Evolutionary conservation across 306 rosid species (phyloP).

Genomic region (Cicer pinnatifidum): DNA sequence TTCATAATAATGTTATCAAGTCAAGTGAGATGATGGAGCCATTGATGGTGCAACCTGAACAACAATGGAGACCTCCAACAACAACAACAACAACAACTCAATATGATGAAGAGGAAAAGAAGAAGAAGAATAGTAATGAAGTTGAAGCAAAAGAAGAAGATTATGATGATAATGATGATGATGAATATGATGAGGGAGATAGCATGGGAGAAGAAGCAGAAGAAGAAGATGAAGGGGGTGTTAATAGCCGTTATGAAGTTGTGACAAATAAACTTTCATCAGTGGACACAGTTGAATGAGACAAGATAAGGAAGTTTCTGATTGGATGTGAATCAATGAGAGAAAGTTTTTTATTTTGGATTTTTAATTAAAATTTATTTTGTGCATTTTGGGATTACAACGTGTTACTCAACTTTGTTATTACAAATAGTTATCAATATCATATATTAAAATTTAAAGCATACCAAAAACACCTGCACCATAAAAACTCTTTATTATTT

Average conservation of each 20-base stretch:
- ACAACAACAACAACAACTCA: not conserved
- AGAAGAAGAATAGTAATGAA: constrained; percentile 11
- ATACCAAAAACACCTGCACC: constrained; percentile 40
- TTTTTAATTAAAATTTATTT: constrained; percentile 12
- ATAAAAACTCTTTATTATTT: constrained; percentile 43
- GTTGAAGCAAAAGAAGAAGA: constrained; percentile 43
- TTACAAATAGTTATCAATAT: constrained; percentile 8
- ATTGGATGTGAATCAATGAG: constrained; percentile 31
- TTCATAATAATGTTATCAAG: constrained; percentile 35
- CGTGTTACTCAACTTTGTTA: constrained; percentile 44
- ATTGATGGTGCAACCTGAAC: constrained; percentile 81
- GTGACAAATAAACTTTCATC: constrained; percentile 58
- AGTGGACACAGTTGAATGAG: constrained; percentile 68
- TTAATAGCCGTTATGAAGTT: constrained; percentile 48
- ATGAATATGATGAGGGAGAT: constrained; percentile 63
- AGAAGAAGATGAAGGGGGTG: constrained; percentile 38
- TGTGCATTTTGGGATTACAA: constrained; percentile 40
- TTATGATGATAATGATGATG: constrained; percentile 46
- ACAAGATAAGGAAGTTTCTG: constrained; percentile 50
- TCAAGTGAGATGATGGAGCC: constrained; percentile 60
- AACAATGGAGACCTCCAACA: constrained; percentile 78
- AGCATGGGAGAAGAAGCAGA: constrained; percentile 52
- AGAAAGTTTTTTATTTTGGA: not conserved
- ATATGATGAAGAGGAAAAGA: constrained; percentile 13
- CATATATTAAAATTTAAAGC: constrained; percentile 22